A percentile compares a stretch with the other conserved stretches of the same genome.
Conservation (phyloP, 306 rosid species). For the Lablab purpureus region DNA sequence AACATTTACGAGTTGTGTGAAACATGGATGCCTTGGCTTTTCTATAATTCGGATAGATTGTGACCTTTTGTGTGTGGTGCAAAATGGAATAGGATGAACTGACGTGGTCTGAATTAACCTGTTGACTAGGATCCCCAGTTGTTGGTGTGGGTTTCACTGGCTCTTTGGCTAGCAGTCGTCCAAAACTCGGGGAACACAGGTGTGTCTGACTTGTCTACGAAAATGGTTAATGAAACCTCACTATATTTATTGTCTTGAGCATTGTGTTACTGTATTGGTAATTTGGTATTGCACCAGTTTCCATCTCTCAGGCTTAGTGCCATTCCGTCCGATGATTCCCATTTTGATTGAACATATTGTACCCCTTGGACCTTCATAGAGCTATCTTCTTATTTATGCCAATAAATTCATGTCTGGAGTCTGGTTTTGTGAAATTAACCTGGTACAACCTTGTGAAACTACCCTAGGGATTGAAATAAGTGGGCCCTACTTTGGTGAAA, state of each 20-base stretch:
- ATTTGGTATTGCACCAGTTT: constrained; percentile 3
- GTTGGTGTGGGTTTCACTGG: constrained; percentile 94
- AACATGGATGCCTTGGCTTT: constrained; percentile 14
- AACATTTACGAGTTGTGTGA: neutral
- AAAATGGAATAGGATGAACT: constrained; percentile 16
- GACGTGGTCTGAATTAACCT: constrained; percentile 33
- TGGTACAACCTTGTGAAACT: neutral
- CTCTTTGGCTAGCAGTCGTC: constrained; percentile 66
- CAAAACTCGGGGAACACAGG: constrained; percentile 92
- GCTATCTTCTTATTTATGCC: neutral
- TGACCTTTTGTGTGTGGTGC: neutral
- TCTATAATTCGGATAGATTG: constrained; percentile 2
- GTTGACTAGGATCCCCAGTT: constrained; percentile 74
- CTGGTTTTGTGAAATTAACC: constrained; percentile 10
- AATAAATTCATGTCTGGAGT: neutral
- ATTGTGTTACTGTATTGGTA: neutral
- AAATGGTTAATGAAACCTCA: constrained; percentile 12
- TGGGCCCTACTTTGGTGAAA: constrained; percentile 7
- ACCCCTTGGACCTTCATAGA: neutral
- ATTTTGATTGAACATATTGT: constrained; percentile 5
- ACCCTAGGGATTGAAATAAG: neutral
- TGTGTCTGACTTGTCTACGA: constrained; percentile 42
- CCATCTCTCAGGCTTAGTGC: neutral
- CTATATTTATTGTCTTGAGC: neutral
- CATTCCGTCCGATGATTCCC: neutral